phyloP scores from a whole-genome alignment of 306 rosid species.

The Inga laurina region DNA sequence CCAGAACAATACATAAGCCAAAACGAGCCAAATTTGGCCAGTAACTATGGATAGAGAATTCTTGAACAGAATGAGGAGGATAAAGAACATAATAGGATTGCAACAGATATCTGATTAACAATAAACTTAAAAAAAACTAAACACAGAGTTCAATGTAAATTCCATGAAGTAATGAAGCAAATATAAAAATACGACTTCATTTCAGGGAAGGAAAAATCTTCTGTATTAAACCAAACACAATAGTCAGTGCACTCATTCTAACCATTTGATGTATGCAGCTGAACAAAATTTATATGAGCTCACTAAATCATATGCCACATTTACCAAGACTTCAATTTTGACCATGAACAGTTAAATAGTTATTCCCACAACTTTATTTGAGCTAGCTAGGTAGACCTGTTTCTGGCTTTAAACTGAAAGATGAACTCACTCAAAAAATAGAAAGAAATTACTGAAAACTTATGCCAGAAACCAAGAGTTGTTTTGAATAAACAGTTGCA shows the following conservation, averaged over 20 bases:
- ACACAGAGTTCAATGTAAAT: not conserved
- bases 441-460: not conserved
- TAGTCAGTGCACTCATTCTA: slow-evolving; percentile 4
- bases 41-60: not conserved
- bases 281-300: not conserved
- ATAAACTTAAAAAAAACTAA: not conserved
- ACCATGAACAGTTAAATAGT: not conserved
- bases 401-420: slow-evolving; percentile 8
- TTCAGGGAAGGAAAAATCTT: not conserved
- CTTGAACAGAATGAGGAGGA: not conserved
- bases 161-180: not conserved
- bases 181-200: not conserved
- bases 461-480: not conserved
- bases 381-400: not conserved
- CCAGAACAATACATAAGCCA: not conserved
- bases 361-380: not conserved
- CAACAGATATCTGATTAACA: not conserved
- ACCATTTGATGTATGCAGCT: slow-evolving; percentile 5
- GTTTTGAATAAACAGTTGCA: not conserved
- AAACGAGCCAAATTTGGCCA: not conserved
- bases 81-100: not conserved
- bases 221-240: slow-evolving; percentile 12
- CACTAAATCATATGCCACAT: not conserved
- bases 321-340: not conserved
- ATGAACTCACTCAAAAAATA: slow-evolving; percentile 5